These are phyloP conservation scores for Dictyostelium intermedium DNA, from an alignment of 78 protist genomes.

Conservation along the genomic window DNA sequence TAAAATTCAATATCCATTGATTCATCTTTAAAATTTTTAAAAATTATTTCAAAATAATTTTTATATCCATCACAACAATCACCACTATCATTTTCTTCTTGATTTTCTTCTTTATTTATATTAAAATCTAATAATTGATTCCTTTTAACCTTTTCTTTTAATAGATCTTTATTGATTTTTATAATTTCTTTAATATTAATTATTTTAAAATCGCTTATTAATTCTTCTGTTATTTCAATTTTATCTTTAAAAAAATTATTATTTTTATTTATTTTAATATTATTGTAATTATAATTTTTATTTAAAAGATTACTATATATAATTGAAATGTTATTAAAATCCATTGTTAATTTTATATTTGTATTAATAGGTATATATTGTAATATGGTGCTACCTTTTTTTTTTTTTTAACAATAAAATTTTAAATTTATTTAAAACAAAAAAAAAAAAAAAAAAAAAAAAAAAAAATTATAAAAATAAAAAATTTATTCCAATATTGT, in stretches of 20 bases:
- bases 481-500: neutral
- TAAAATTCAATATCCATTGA: neutral
- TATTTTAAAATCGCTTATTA: neutral
- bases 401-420: too few species aligned
- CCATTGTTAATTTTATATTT: neutral
- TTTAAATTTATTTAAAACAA: neutral
- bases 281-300: too few species aligned
- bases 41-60: neutral
- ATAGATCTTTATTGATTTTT: neutral
- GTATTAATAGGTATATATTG: neutral
- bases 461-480: neutral
- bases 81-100: neutral
- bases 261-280: too few species aligned
- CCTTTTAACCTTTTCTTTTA: neutral
- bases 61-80: neutral
- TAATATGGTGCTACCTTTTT: neutral
- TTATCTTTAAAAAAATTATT: neutral
- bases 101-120: neutral
- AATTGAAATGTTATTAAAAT: neutral
- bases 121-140: neutral
- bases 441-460: neutral
- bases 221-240: neutral
- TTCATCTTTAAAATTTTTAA: neutral
- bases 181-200: neutral
- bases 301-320: neutral